These are phyloP conservation scores for Agapanthus africanus DNA, from an alignment of 106 monocot genomes.

Conservation along the genomic window DNA sequence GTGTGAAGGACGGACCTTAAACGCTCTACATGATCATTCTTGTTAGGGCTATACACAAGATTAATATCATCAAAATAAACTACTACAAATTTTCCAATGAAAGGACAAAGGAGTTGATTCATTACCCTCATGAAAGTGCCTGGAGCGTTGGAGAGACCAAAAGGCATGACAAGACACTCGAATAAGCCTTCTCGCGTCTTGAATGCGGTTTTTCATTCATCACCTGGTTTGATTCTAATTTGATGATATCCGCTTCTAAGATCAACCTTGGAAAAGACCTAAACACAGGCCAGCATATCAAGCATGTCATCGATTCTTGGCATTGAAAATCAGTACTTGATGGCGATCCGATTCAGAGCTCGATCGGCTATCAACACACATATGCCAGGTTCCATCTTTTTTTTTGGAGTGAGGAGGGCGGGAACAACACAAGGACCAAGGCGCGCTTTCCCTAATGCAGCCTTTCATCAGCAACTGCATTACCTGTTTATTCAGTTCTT, in stretches of 20 bases:
- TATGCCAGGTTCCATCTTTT: neutral
- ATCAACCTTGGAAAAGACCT: neutral
- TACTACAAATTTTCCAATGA: neutral
- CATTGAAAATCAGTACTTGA: neutral
- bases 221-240: neutral
- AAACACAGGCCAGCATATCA: neutral
- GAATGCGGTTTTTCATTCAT: neutral
- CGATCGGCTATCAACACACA: neutral
- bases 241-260: neutral
- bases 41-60: neutral
- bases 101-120: neutral
- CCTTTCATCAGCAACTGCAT: neutral
- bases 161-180: neutral
- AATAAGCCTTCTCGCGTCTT: neutral
- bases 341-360: neutral
- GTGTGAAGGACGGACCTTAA: neutral
- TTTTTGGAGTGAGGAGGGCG: neutral
- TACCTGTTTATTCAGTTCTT: neutral
- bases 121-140: neutral
- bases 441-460: neutral
- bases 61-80: slow-evolving; percentile 6
- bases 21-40: neutral
- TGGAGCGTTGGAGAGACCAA: neutral
- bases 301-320: neutral
- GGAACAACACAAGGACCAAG: neutral